A percentile compares a stretch with the other conserved stretches of the same genome.
Evolutionary conservation across 2,329 filamentous ascomycete genomes (phyloP).

Genomic region (Fusarium pilosicola): DNA sequence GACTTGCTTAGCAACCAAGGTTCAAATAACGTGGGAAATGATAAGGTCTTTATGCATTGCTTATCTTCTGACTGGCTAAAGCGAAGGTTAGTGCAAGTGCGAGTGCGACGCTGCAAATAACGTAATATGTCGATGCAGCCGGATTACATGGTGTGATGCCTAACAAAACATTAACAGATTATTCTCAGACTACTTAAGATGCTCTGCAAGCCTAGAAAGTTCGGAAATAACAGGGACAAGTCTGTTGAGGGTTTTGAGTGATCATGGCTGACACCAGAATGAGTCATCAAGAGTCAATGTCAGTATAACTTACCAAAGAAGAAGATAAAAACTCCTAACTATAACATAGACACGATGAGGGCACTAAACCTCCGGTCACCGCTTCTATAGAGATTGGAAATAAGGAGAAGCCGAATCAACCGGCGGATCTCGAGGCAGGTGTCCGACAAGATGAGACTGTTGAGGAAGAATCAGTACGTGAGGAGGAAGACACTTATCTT

Average conservation of each 20-base stretch:
- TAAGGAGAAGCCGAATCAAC: background rate
- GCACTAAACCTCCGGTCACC: accelerated
- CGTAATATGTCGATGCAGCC: background rate
- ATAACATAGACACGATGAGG: background rate
- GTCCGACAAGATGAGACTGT: background rate
- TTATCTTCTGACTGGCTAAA: background rate
- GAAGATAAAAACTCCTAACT: accelerated
- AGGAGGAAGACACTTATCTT: conserved; percentile 14
- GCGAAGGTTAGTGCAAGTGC: background rate
- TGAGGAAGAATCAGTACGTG: background rate
- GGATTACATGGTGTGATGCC: conserved; percentile 2
- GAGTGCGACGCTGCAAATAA: background rate
- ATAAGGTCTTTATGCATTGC: background rate
- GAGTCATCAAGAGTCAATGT: background rate
- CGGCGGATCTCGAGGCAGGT: background rate
- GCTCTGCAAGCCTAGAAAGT: accelerated
- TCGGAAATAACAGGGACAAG: no score
- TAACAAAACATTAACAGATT: background rate
- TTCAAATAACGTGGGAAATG: background rate
- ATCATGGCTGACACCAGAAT: background rate
- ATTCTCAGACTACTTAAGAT: background rate
- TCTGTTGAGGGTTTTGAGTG: accelerated
- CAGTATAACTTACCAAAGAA: accelerated
- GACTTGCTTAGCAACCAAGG: background rate
- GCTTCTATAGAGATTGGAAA: accelerated